Base-by-base conservation (phyloP, 768 basidiomycete genomes). In the Tubosaeta sp. region DNA sequence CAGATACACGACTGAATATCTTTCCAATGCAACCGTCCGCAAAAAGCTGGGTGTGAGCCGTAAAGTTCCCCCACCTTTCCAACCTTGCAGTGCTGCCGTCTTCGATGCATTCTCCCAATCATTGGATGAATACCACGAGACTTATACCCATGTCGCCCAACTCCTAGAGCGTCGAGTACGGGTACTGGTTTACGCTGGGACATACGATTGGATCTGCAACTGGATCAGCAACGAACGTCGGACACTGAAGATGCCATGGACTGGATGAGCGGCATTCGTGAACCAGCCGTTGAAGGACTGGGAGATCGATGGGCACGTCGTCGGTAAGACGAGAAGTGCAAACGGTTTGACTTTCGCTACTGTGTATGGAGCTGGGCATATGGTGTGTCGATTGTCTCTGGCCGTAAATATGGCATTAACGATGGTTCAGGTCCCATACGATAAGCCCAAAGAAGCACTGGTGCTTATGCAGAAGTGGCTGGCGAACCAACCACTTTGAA, bases 171-270 rank as follows among this genome's bases (percentile, higher is more conserved):
- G 88, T 17, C 85, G 85, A 1, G 69, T 94, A n/a, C 80, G 83
- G 5, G 72, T 89, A 33, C 76, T 92, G 38, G 82, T 86, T 43
- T 89, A 89, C 56, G 84, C 83, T 1, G 86, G 86, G 17, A 85
- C 81, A 41, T 85, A 84, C 56, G 85, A 88, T 60, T 88, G 85
- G 85, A 85, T 85, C 55, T 90, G 87, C 63, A 88, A 89, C 63
- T 87, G 82, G 81, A 70, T 88, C 26, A 83, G 85, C 13, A 92
- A 91, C 68, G 81, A 81, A 61, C 73, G 81, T 39, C 91, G 90
- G 90, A 80, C 85, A 7, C 79, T 88, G 46, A 72, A 77, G 53
- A 72, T 93, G 46, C 79, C 85, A 47, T 91, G 91, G 91, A 79
- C 77, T 43, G 86, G 86, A 3, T 67, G 74, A 43, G 72, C 73